Percentiles rank a stretch among this genome's conserved stretches.
phyloP scores from a whole-genome alignment of 164 flowering plant species.

The Amborella trichopoda region DNA sequence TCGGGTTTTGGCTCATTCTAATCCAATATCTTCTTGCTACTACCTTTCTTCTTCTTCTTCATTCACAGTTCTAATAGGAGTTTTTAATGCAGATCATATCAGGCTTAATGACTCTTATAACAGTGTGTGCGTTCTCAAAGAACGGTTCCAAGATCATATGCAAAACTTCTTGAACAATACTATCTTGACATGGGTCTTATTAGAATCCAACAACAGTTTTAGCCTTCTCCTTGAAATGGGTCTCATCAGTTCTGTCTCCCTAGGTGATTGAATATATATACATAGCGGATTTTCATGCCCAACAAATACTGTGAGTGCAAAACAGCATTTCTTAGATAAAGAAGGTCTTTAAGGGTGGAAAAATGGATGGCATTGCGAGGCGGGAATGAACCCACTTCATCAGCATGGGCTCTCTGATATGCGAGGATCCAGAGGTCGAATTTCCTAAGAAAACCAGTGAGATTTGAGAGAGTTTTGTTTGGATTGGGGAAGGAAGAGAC shows the following conservation, averaged over 20 bases:
- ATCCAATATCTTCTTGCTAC: constrained; percentile 3
- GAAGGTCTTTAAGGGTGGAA: constrained; percentile 36
- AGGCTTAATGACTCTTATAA: constrained; percentile 68
- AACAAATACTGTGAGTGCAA: constrained; percentile 38
- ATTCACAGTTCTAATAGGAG: constrained; percentile 4
- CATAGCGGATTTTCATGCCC: constrained; percentile 31
- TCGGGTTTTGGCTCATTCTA: too few relatives aligned
- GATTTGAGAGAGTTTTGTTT: constrained; percentile 40
- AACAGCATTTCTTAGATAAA: constrained; percentile 60
- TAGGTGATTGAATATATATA: constrained; percentile 49
- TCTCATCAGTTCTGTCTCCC: constrained; percentile 25
- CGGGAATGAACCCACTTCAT: constrained; percentile 74
- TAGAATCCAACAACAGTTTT: constrained; percentile 30
- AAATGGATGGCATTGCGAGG: constrained; percentile 56
- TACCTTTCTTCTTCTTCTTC: constrained; percentile 8
- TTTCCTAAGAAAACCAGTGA: constrained; percentile 74
- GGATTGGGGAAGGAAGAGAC: constrained; percentile 24
- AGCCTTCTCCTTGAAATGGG: constrained; percentile 40
- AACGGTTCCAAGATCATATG: constrained; percentile 75
- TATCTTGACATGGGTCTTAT: constrained; percentile 56
- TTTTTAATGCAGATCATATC: constrained; percentile 42
- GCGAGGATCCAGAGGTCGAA: constrained; percentile 90
- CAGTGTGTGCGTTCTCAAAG: constrained; percentile 81
- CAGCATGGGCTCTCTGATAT: constrained; percentile 81
- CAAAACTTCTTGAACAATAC: constrained; percentile 82